Conservation (phyloP, 805 yeast species). For the Ogataea pini region DNA sequence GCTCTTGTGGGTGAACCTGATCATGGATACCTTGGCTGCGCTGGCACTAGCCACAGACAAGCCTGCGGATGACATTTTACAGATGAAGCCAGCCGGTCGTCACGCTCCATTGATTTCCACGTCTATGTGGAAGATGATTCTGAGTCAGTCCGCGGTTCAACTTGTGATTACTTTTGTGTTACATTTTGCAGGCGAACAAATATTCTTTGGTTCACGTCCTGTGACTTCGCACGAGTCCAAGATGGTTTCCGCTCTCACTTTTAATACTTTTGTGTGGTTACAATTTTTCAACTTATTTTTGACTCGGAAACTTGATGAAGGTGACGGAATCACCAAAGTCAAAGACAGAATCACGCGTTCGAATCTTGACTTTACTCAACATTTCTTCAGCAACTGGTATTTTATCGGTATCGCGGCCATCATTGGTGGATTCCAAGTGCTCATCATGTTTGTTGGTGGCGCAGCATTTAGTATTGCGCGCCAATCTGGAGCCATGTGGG, state of each 20-base stretch:
- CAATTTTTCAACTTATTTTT: constrained; percentile 93
- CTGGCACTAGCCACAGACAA: constrained; percentile 96
- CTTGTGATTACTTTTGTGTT: constrained; percentile 74
- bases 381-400: constrained; percentile 78
- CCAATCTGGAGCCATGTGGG: constrained; percentile 90
- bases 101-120: constrained; percentile 75
- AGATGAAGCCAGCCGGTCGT: constrained; percentile 83
- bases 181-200: constrained; percentile 71
- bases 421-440: constrained; percentile 80
- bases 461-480: constrained; percentile 83
- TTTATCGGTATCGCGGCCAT: constrained; percentile 70
- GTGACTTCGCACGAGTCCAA: constrained; percentile 46
- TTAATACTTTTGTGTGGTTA: constrained; percentile 96
- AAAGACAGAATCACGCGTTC: constrained; percentile 58
- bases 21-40: constrained; percentile 98
- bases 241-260: constrained; percentile 80
- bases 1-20: constrained; percentile 93
- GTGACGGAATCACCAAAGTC: constrained; percentile 61
- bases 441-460: constrained; percentile 97
- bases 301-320: constrained; percentile 88
- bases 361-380: constrained; percentile 80
- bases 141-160: constrained; percentile 83
- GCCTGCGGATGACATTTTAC: constrained; percentile 80
- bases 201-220: constrained; percentile 48
- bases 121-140: constrained; percentile 98